Conservation (phyloP, 1,284 basidiomycete species). For the Cystobasidiaceae sp. region DNA sequence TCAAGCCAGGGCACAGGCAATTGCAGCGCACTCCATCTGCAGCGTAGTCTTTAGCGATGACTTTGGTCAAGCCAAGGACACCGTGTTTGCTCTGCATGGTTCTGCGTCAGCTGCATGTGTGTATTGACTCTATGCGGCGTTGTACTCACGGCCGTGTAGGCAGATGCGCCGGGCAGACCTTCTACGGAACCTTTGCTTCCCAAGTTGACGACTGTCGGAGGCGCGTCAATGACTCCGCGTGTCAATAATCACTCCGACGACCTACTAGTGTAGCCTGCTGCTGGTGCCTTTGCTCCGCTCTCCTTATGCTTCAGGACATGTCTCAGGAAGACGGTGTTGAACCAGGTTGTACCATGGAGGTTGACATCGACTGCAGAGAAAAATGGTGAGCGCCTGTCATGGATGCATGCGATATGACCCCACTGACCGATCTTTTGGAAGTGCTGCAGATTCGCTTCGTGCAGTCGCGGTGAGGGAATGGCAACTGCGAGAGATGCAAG, state of each 20-base stretch:
- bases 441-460: conserved; percentile 25
- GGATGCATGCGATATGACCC: neutral
- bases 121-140: neutral
- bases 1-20: conserved; percentile 28
- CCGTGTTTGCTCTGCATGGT: conserved; percentile 8
- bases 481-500: neutral
- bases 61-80: conserved; percentile 14
- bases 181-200: conserved; percentile 31
- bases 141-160: conserved; percentile 21
- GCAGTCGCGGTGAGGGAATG: conserved; percentile 17
- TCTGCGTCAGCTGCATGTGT: neutral
- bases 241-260: neutral
- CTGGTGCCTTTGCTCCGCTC: neutral
- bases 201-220: neutral
- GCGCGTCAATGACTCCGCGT: neutral
- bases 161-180: conserved; percentile 16
- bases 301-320: conserved; percentile 30
- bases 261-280: conserved; percentile 27
- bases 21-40: conserved; percentile 17
- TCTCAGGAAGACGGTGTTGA: conserved; percentile 18
- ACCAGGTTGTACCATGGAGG: conserved; percentile 9
- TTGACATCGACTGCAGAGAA: conserved; percentile 19
- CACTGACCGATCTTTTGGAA: conserved; percentile 16
- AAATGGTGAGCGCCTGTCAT: neutral
- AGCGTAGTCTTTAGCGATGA: conserved; percentile 27